Percentiles rank a stretch among this genome's conserved stretches.
These are phyloP conservation scores for Chrysosphaeria jannelii DNA, from an alignment of 2,329 filamentous ascomycete species.

Conservation along the genomic window DNA sequence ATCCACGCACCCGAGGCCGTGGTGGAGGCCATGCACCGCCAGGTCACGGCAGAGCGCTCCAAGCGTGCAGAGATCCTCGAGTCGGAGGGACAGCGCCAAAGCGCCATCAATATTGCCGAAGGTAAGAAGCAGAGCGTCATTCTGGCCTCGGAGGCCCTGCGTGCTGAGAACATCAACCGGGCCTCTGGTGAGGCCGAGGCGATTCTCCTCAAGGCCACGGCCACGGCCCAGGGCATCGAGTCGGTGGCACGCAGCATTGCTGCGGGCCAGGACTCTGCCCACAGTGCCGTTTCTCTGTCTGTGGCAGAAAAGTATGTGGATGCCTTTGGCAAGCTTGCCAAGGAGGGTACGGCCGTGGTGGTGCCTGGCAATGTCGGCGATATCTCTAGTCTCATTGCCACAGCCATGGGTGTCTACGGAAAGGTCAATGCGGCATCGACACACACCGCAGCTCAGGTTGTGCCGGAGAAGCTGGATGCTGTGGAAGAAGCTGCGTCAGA, in stretches of 20 bases:
- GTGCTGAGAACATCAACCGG: slow-evolving; percentile 74
- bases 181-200: slow-evolving; percentile 84
- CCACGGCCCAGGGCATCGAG: slow-evolving; percentile 70
- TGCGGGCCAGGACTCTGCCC: slow-evolving; percentile 42
- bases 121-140: slow-evolving; percentile 94
- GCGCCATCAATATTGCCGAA: slow-evolving; percentile 95
- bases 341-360: slow-evolving; percentile 83
- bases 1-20: slow-evolving; percentile 88
- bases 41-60: slow-evolving; percentile 87
- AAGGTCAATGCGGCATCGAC: slow-evolving; percentile 63
- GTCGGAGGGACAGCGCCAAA: slow-evolving; percentile 86
- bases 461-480: slow-evolving; percentile 10
- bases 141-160: slow-evolving; percentile 71
- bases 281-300: slow-evolving; percentile 56
- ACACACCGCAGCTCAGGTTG: slow-evolving; percentile 27
- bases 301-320: slow-evolving; percentile 94
- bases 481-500: slow-evolving; percentile 3
- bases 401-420: slow-evolving; percentile 79
- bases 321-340: slow-evolving; percentile 71
- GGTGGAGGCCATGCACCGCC: slow-evolving; percentile 91
- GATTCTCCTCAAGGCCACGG: slow-evolving; percentile 54
- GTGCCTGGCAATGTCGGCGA: slow-evolving; percentile 94
- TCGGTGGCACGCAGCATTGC: slow-evolving; percentile 51
- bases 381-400: slow-evolving; percentile 88
- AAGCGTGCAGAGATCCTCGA: slow-evolving; percentile 96